A percentile compares a stretch with the other conserved stretches of the same genome.
These are phyloP conservation scores for Thermomucor indicae-seudaticae DNA, from an alignment of 371 early-diverging fungal species.

Conservation along the genomic window DNA sequence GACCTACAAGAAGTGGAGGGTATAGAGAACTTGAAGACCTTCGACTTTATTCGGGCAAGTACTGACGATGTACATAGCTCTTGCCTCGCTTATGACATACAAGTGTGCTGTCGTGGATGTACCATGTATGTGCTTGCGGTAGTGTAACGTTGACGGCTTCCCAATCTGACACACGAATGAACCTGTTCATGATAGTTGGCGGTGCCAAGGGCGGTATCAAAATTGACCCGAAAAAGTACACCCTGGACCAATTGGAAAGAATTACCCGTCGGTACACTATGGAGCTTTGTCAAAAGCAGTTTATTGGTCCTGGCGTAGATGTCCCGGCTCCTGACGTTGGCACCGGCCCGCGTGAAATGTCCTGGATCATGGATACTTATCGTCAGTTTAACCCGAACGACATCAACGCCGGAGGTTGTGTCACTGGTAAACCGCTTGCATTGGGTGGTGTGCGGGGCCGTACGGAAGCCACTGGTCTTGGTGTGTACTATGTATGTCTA, in stretches of 20 bases:
- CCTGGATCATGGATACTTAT: constrained; percentile 91
- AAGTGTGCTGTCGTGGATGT: constrained; percentile 93
- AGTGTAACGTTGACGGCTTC: background rate
- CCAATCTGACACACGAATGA: background rate
- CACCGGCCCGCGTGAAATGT: constrained; percentile 85
- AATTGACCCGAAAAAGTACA: constrained; percentile 78
- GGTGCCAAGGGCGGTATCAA: constrained; percentile 88
- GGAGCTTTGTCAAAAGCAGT: constrained; percentile 90
- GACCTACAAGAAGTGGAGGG: constrained; percentile 84
- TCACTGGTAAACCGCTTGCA: constrained; percentile 86
- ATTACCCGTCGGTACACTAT: constrained; percentile 89
- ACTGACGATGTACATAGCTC: constrained; percentile 24
- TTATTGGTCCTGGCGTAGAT: constrained; percentile 80
- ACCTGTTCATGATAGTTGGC: constrained; percentile 34
- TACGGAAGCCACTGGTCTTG: constrained; percentile 87
- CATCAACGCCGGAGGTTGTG: constrained; percentile 82
- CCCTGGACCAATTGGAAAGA: constrained; percentile 74
- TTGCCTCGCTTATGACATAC: constrained; percentile 84
- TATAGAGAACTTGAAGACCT: constrained; percentile 7
- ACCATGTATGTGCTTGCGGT: constrained; percentile 59
- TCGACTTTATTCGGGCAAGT: background rate
- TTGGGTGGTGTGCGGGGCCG: constrained; percentile 90
- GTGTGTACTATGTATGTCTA: constrained; percentile 64
- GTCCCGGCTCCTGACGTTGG: constrained; percentile 95
- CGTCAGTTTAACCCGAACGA: constrained; percentile 83